Percentiles rank a stretch among this genome's conserved stretches.
Conservation (phyloP, 345 rosid genomes). For the Gossypium turneri region DNA sequence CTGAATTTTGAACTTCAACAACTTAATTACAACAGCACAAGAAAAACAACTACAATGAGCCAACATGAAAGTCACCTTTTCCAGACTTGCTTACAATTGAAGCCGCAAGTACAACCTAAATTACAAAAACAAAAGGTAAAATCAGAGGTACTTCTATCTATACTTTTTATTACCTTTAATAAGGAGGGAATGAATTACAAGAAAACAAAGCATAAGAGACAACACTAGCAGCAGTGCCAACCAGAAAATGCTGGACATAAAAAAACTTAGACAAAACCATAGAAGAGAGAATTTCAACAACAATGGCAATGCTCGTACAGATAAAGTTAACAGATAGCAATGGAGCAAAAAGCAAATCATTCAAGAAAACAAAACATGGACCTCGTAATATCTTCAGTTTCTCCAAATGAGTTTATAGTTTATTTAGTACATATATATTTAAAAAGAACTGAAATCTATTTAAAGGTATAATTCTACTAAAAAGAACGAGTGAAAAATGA, state of each 20-base stretch:
- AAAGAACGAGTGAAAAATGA: background rate
- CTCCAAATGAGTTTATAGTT: background rate
- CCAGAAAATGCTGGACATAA: too few species aligned
- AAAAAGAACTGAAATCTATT: background rate
- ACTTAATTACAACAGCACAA: background rate
- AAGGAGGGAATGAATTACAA: too few species aligned
- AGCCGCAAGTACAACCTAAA: slow-evolving; percentile 92
- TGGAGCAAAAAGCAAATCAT: background rate
- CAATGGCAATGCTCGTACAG: too few species aligned
- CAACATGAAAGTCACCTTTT: slow-evolving; percentile 55
- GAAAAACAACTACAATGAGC: background rate
- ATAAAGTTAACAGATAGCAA: background rate
- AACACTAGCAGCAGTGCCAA: too few species aligned
- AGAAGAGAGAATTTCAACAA: too few species aligned
- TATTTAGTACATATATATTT: background rate
- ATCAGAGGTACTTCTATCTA: background rate
- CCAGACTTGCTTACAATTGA: slow-evolving; percentile 82
- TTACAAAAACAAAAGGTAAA: slow-evolving; percentile 11
- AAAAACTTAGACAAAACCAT: too few species aligned
- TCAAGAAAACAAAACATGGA: background rate
- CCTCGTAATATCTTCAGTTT: background rate
- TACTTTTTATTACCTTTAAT: too few species aligned
- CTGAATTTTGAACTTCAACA: background rate
- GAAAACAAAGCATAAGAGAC: too few species aligned
- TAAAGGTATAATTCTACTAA: background rate